Base-by-base conservation (phyloP, 768 basidiomycete genomes). In the Trametes maxima region DNA sequence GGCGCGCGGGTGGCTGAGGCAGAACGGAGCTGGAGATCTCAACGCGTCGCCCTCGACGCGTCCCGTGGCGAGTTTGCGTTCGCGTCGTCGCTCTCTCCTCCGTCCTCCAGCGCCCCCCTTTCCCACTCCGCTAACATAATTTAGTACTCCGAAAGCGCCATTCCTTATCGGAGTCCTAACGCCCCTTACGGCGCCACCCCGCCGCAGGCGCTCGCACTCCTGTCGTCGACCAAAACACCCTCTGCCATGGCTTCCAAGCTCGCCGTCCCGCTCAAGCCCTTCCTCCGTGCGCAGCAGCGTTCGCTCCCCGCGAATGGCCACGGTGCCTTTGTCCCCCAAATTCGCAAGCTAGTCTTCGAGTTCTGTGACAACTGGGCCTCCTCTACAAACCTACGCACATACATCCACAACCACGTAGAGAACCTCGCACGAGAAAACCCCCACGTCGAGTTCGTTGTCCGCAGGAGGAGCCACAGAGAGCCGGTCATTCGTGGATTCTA, bases 271-370 rank as follows among this genome's bases (percentile, higher is more conserved):
- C 65, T 74, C 24, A 69, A 67, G 47, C 80, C 79, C 17, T 68
- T 85, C 46, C 68, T 79, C 42, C 75, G 84, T 39, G 84, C 78
- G 0, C 74, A 76, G 62, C 72, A 85, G 45, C 77, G 82, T 64
- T 85, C 92, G 0, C 69, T 72, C 24, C 88, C 88, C 24, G 82
- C 87, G 59, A 94, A 94, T 72, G 92, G 92, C 1, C 89, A 90
- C 70, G 71, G 75, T 44, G 78, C 85, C 1, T 95, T 89, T 74
- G 74, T 92, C 3, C 90, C 93, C 2, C 86, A 86, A 63, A 79
- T 90, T n/a, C 80, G 91, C 57, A 95, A 94, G 70, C 79, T 96
- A 62, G 92, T 96, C 65, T 85, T 96, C 72, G 91, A 94, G 75
- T 95, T 84, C 74, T 94, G 93, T 75, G 87, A 95, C 69, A 84